phyloP scores from a whole-genome alignment of 192 early-diverging fungal species.

The Backusella parvicylindrica region DNA sequence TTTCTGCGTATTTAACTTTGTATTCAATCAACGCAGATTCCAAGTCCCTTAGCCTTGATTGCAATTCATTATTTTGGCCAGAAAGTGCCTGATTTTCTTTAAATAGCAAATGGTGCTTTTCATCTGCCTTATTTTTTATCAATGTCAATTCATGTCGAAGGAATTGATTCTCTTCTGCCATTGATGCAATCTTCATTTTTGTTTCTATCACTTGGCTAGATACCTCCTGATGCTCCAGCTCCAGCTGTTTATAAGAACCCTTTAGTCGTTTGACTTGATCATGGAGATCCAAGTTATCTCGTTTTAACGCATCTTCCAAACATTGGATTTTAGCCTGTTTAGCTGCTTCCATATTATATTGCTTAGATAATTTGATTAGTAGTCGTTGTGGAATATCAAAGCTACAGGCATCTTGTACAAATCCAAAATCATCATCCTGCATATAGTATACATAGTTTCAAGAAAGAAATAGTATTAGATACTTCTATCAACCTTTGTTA shows the following conservation, averaged over 20 bases:
- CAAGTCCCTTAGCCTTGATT: conserved; percentile 52
- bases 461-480: background rate
- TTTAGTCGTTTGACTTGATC: conserved; percentile 60
- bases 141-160: conserved; percentile 57
- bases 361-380: conserved; percentile 68
- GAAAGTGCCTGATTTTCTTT: conserved; percentile 35
- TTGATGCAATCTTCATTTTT: conserved; percentile 52
- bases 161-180: conserved; percentile 48
- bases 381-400: conserved; percentile 64
- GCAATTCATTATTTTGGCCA: conserved; percentile 53
- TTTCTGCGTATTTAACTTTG: conserved; percentile 74
- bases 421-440: conserved; percentile 61
- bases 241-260: conserved; percentile 56
- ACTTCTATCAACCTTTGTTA: conserved; percentile 4
- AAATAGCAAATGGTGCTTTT: conserved; percentile 45
- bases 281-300: conserved; percentile 63
- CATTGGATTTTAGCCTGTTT: conserved; percentile 64
- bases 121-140: conserved; percentile 55
- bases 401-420: conserved; percentile 80
- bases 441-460: too few species aligned
- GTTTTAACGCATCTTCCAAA: conserved; percentile 53
- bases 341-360: conserved; percentile 61
- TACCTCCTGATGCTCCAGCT: conserved; percentile 70
- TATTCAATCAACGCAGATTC: conserved; percentile 61
- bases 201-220: conserved; percentile 61